Conservation (phyloP, 768 basidiomycete species). For the Candolleomyces aberdarensis region DNA sequence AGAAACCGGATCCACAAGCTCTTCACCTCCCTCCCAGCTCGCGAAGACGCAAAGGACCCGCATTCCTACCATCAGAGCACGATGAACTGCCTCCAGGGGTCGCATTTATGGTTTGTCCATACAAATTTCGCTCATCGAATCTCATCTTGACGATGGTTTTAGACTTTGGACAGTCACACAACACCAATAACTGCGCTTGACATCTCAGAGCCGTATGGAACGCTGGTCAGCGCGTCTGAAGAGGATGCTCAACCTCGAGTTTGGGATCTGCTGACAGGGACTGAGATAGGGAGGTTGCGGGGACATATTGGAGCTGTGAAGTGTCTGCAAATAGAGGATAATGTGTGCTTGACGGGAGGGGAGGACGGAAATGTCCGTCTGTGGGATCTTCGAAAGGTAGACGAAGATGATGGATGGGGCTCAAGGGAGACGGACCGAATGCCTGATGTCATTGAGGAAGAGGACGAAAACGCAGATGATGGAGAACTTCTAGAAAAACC, state of each 20-base stretch:
- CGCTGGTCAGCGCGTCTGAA: slow-evolving; percentile 82
- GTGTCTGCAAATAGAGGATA: slow-evolving; percentile 89
- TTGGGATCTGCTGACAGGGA: slow-evolving; percentile 92
- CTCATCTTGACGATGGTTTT: slow-evolving; percentile 1
- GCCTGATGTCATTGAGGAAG: slow-evolving; percentile 65
- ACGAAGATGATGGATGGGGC: slow-evolving; percentile 64
- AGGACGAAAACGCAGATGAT: slow-evolving; percentile 45
- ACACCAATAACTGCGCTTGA: slow-evolving; percentile 87
- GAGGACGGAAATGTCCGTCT: slow-evolving; percentile 81
- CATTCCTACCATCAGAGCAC: slow-evolving; percentile 96
- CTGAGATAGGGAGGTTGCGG: slow-evolving; percentile 78
- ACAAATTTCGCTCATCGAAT: background rate
- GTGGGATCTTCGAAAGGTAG: slow-evolving; percentile 89
- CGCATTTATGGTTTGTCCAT: slow-evolving; percentile 83
- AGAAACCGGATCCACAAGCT: slow-evolving; percentile 27
- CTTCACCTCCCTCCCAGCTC: slow-evolving; percentile 56
- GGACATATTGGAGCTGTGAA: slow-evolving; percentile 85
- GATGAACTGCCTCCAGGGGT: slow-evolving; percentile 91
- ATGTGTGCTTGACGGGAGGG: slow-evolving; percentile 86
- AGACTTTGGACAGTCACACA: slow-evolving; percentile 82
- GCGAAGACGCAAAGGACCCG: slow-evolving; percentile 80
- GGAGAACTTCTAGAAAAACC: slow-evolving; percentile 35
- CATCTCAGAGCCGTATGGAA: slow-evolving; percentile 96
- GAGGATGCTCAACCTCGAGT: slow-evolving; percentile 87
- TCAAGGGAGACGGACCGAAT: slow-evolving; percentile 55